Percentiles rank a stretch among this genome's conserved stretches.
phyloP scores from a whole-genome alignment of 495 filamentous ascomycete species.

The Penicillium cosmopolitanum region DNA sequence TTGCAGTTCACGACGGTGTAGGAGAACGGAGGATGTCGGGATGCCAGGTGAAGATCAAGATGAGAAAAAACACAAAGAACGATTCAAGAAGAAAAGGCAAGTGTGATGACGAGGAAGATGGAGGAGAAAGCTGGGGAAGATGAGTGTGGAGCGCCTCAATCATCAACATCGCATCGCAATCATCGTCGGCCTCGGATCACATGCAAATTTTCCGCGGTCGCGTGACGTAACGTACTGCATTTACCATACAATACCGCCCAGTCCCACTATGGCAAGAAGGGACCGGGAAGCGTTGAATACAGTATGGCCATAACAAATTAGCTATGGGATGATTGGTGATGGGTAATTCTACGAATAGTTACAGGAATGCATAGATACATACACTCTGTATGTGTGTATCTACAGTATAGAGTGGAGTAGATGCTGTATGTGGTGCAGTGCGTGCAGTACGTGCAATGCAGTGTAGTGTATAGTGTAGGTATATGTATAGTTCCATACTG shows the following conservation, averaged over 20 bases:
- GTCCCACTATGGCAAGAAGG: background rate
- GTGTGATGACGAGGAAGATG: slow-evolving; percentile 2
- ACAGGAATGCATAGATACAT: too few relatives aligned
- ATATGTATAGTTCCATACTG: background rate
- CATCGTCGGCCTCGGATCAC: slow-evolving; percentile 33
- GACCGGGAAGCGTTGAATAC: background rate
- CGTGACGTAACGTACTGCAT: slow-evolving; percentile 48
- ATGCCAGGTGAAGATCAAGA: background rate
- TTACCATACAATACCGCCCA: slow-evolving; percentile 21
- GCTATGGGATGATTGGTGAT: background rate
- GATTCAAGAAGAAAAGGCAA: background rate
- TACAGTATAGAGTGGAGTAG: background rate
- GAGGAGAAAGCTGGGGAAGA: slow-evolving; percentile 33
- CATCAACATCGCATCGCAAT: slow-evolving; percentile 2
- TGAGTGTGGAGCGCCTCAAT: slow-evolving; percentile 19
- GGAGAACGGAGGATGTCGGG: background rate
- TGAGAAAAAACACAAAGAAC: background rate
- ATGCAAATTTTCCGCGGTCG: slow-evolving; percentile 45
- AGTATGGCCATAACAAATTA: background rate
- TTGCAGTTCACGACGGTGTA: background rate
- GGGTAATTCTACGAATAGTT: background rate
- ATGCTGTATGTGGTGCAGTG: background rate
- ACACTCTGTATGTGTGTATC: too few relatives aligned
- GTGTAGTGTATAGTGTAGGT: background rate
- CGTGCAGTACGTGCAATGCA: background rate